A percentile compares a stretch with the other conserved stretches of the same genome.
Evolutionary conservation across 805 yeast species (phyloP).

Genomic region (Yamadazyma tumulicola): DNA sequence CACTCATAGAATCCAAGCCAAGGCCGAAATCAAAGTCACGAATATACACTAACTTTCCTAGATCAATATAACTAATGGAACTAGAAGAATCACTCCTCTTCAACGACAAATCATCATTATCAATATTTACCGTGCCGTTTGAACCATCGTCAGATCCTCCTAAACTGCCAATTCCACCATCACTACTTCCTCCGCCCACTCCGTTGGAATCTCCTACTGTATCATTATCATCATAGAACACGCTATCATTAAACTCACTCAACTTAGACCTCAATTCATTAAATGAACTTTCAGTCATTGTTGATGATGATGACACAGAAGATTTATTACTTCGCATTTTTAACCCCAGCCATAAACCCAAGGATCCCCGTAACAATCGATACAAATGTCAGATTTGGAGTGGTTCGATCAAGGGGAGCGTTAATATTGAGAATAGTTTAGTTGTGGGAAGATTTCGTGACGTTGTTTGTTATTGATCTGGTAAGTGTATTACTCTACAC

Average conservation of each 20-base stretch:
- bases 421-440: too few relatives aligned
- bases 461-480: too few relatives aligned
- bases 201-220: slow-evolving; percentile 2
- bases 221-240: slow-evolving; percentile 2
- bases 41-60: slow-evolving; percentile 33
- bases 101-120: slow-evolving; percentile 2
- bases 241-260: slow-evolving; percentile 5
- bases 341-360: too few relatives aligned
- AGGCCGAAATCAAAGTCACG: slow-evolving; percentile 44
- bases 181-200: neutral
- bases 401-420: too few relatives aligned
- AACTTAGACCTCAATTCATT: slow-evolving; percentile 10
- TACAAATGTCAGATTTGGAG: too few relatives aligned
- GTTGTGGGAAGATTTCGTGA: too few relatives aligned
- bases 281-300: slow-evolving; percentile 11
- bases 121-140: neutral
- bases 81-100: slow-evolving; percentile 22
- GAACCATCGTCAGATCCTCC: neutral
- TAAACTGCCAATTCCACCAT: neutral
- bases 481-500: too few relatives aligned
- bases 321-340: slow-evolving; percentile 8
- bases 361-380: too few relatives aligned
- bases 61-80: slow-evolving; percentile 32
- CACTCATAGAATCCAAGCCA: slow-evolving; percentile 33
- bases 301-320: slow-evolving; percentile 8